Evolutionary conservation across 495 filamentous ascomycete genomes (phyloP).

Genomic region (Lepraria neglecta): DNA sequence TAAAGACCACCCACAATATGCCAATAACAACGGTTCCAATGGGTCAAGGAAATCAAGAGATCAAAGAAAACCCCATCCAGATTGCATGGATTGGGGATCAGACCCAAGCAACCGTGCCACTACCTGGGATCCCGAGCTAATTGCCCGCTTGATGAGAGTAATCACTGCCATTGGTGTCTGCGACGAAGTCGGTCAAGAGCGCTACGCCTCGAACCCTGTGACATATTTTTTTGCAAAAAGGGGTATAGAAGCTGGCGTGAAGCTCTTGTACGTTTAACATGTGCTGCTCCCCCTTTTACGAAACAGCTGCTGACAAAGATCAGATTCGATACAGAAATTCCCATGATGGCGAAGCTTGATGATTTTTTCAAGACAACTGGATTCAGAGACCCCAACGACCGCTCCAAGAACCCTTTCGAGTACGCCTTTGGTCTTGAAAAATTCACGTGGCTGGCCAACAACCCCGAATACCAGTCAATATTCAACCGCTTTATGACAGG

Average conservation of each 20-base stretch:
- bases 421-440: constrained; percentile 28
- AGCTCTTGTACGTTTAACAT: neutral
- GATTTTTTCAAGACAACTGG: constrained; percentile 31
- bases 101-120: neutral
- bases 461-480: neutral
- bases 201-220: neutral
- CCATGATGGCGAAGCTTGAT: constrained; percentile 14
- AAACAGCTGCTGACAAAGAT: neutral
- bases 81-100: neutral
- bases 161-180: neutral
- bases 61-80: neutral
- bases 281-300: neutral
- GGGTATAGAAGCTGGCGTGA: neutral
- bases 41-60: neutral
- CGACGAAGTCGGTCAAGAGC: neutral
- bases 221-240: neutral
- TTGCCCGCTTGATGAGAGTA: constrained; percentile 8
- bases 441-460: constrained; percentile 21
- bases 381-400: constrained; percentile 34
- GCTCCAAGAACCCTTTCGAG: constrained; percentile 23
- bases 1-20: neutral
- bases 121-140: neutral
- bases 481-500: constrained; percentile 14
- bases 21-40: neutral
- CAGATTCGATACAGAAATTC: neutral